Percentiles rank a stretch among this genome's conserved stretches.
phyloP scores from a whole-genome alignment of 2,329 filamentous ascomycete genomes.

The Diaporthe amygdali region DNA sequence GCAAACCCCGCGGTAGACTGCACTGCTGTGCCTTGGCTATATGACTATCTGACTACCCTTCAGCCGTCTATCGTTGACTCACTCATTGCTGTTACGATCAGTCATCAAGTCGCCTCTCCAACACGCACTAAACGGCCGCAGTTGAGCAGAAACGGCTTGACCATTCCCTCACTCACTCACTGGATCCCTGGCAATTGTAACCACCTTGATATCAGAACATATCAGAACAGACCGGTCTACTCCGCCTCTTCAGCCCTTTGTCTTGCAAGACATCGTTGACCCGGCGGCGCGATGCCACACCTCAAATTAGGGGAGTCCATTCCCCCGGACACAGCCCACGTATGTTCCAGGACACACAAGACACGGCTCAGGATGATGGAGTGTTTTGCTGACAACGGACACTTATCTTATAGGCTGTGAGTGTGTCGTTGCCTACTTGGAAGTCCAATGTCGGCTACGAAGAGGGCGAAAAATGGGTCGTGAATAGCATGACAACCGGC shows the following conservation, averaged over 20 bases:
- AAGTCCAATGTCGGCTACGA: conserved; percentile 90
- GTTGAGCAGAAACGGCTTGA: not conserved
- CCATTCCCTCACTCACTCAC: not conserved
- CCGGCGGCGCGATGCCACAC: conserved; percentile 44
- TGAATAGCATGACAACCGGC: conserved; percentile 83
- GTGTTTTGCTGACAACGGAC: not conserved
- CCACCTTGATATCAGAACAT: too few species aligned
- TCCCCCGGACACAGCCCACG: conserved; percentile 79
- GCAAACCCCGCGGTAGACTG: not conserved
- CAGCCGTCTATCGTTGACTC: not conserved
- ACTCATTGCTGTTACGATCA: not conserved
- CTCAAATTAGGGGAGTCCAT: conserved; percentile 72
- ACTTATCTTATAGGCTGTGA: conserved; percentile 75
- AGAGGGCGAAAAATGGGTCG: conserved; percentile 87
- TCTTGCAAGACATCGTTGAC: not conserved
- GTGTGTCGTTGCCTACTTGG: conserved; percentile 96
- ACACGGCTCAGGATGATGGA: not conserved
- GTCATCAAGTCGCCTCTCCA: not conserved
- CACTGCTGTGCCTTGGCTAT: not conserved
- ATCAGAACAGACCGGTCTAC: not conserved
- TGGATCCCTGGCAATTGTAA: not conserved
- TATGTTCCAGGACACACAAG: conserved; percentile 48
- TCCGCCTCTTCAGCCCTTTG: not conserved
- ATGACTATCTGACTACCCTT: not conserved
- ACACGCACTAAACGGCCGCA: not conserved